Percentiles rank a stretch among this genome's conserved stretches.
phyloP scores from a whole-genome alignment of 805 yeast genomes.

The Metschnikowia amazonensis region DNA sequence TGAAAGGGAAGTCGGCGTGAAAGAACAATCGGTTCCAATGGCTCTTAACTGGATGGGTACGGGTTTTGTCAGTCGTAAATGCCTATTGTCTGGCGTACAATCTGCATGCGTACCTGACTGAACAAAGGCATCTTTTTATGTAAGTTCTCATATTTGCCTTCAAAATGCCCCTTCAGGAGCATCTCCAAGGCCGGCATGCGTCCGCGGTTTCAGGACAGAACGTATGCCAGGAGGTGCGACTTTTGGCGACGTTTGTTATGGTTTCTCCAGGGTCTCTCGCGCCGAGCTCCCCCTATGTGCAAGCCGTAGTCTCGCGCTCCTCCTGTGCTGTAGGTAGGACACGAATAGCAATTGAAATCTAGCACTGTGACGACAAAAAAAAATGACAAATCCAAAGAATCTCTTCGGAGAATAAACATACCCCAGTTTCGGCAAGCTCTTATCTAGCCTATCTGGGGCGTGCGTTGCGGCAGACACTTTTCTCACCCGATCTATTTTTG shows the following conservation, averaged over 20 bases:
- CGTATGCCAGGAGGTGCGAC: conserved; percentile 1
- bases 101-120: not conserved
- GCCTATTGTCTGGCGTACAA: no score
- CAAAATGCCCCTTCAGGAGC: not conserved
- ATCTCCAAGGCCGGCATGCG: not conserved
- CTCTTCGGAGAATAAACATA: no score
- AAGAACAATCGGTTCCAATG: no score
- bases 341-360: no score
- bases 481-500: conserved; percentile 1
- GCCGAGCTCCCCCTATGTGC: conserved; percentile 1
- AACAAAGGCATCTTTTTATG: not conserved
- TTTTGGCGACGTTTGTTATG: conserved; percentile 7
- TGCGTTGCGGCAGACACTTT: not conserved
- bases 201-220: conserved; percentile 3
- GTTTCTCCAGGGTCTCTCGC: conserved; percentile 4
- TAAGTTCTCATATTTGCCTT: not conserved
- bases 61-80: no score
- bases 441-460: not conserved
- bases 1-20: no score
- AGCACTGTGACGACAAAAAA: no score
- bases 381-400: no score
- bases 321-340: not conserved
- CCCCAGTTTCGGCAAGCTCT: not conserved
- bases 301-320: not conserved
- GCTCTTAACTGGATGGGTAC: no score